Conservation (phyloP, 306 rosid species). For the Acacia melanoxylon region DNA sequence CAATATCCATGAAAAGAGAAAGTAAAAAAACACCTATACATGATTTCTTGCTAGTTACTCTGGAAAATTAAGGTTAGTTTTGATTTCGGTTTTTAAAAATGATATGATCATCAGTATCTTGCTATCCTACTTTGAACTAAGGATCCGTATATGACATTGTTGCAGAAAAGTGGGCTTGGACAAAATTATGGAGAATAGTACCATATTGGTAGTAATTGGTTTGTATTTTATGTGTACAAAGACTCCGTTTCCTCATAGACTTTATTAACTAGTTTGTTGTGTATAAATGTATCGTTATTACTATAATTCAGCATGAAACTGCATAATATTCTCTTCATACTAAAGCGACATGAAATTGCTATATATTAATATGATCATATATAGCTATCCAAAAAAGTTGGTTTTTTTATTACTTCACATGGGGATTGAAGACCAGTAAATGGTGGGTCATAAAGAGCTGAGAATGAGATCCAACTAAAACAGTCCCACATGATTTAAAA, state of each 20-base stretch:
- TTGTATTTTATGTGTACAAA: neutral
- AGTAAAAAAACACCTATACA: slow-evolving; percentile 12
- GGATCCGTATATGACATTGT: neutral
- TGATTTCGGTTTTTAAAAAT: neutral
- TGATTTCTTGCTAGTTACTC: neutral
- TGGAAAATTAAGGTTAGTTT: neutral
- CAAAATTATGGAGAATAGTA: neutral
- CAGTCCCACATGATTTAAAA: slow-evolving; percentile 28
- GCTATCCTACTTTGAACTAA: neutral
- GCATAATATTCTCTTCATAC: neutral
- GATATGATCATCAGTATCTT: no score
- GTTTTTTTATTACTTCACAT: slow-evolving; percentile 40
- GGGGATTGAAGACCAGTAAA: slow-evolving; percentile 44
- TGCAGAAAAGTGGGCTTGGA: neutral
- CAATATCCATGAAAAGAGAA: slow-evolving; percentile 33
- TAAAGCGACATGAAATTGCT: neutral
- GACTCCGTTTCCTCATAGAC: neutral
- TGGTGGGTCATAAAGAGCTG: slow-evolving; percentile 39
- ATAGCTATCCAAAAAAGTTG: neutral
- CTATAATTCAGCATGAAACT: neutral
- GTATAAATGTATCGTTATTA: neutral
- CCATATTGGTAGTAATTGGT: neutral
- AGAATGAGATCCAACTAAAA: slow-evolving; percentile 35
- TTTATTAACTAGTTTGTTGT: neutral
- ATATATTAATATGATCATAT: neutral